phyloP scores from a whole-genome alignment of 495 filamentous ascomycete genomes.

The Peziza echinospora region DNA sequence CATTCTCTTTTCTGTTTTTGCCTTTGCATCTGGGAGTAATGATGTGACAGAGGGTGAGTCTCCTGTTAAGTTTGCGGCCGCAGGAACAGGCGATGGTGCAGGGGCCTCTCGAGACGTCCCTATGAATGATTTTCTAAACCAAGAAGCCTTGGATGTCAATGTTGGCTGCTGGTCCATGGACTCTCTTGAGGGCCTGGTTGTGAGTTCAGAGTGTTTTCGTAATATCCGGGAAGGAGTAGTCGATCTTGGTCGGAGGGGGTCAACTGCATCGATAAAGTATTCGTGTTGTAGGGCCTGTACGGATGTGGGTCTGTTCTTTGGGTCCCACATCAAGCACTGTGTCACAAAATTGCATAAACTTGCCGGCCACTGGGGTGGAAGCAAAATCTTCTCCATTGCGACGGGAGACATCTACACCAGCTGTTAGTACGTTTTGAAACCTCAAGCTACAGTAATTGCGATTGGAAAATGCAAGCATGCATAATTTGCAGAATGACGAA shows the following conservation, averaged over 20 bases:
- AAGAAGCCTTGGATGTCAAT: slow-evolving; percentile 67
- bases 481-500: slow-evolving; percentile 19
- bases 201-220: slow-evolving; percentile 69
- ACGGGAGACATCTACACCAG: slow-evolving; percentile 77
- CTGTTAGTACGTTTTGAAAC: slow-evolving; percentile 9
- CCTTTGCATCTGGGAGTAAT: slow-evolving; percentile 7
- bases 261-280: slow-evolving; percentile 87
- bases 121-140: slow-evolving; percentile 88
- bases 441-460: background rate
- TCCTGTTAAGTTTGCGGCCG: slow-evolving; percentile 20
- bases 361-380: slow-evolving; percentile 73
- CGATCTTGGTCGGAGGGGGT: slow-evolving; percentile 80
- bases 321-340: slow-evolving; percentile 99
- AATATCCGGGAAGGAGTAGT: slow-evolving; percentile 57
- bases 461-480: too few relatives aligned
- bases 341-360: slow-evolving; percentile 83
- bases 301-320: slow-evolving; percentile 81
- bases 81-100: slow-evolving; percentile 20
- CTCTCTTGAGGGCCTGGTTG: slow-evolving; percentile 45
- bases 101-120: slow-evolving; percentile 22
- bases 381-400: slow-evolving; percentile 84
- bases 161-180: slow-evolving; percentile 27
- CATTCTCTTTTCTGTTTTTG: slow-evolving; percentile 17
- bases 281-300: slow-evolving; percentile 81
- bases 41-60: slow-evolving; percentile 24